Evolutionary conservation across 495 filamentous ascomycete genomes (phyloP).

Genomic region (Podospora pseudopauciseta): DNA sequence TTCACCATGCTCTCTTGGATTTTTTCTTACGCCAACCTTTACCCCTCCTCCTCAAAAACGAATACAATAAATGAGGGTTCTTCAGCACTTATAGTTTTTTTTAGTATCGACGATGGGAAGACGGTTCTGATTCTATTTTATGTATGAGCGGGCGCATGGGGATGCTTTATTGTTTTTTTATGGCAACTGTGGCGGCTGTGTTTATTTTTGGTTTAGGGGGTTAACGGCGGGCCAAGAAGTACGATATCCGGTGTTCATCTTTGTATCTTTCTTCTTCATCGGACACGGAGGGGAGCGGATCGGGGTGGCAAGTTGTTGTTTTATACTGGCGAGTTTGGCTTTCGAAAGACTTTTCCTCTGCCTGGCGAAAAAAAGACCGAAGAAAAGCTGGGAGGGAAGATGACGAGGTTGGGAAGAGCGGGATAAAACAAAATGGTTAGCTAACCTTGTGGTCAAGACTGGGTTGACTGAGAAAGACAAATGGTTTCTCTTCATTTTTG

Average conservation of each 20-base stretch:
- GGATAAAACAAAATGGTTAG: background rate
- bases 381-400: background rate
- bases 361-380: background rate
- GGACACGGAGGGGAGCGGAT: background rate
- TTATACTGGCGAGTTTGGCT: background rate
- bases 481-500: background rate
- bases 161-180: slow-evolving; percentile 3
- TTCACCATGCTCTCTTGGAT: slow-evolving; percentile 11
- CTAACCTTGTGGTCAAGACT: background rate
- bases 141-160: slow-evolving; percentile 5
- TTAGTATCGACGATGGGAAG: background rate
- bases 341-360: background rate
- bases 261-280: slow-evolving; percentile 6
- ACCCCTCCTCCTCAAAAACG: background rate
- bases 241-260: background rate
- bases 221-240: background rate
- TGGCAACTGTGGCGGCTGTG: background rate
- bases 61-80: background rate
- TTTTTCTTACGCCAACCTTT: background rate
- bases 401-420: background rate
- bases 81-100: slow-evolving; percentile 1
- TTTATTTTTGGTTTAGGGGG: slow-evolving; percentile 4
- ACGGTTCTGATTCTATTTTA: slow-evolving; percentile 8
- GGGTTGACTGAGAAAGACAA: background rate
- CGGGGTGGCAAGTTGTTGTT: background rate